Percentiles rank a stretch among this genome's conserved stretches.
phyloP scores from a whole-genome alignment of 2,329 filamentous ascomycete species.

The Parafenestella ontariensis region DNA sequence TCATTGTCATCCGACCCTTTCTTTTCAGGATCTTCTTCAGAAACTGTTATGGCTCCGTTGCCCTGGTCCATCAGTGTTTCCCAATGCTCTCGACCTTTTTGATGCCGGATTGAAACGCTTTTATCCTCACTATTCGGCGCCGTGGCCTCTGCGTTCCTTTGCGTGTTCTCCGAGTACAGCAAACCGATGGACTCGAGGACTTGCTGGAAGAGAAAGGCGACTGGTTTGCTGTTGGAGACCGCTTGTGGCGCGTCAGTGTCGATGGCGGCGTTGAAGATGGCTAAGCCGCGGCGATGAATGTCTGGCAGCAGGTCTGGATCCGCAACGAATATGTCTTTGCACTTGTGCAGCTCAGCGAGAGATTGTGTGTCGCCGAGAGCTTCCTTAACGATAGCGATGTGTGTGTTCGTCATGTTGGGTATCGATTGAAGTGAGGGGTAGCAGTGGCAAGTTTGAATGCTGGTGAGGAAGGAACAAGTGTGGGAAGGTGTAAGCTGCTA shows the following conservation, averaged over 20 bases:
- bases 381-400: background rate
- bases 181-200: background rate
- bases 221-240: background rate
- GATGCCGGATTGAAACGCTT: background rate
- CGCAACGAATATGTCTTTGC: background rate
- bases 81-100: background rate
- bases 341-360: background rate
- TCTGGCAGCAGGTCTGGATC: background rate
- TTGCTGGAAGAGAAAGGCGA: background rate
- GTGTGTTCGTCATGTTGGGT: background rate
- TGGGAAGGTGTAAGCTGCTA: background rate
- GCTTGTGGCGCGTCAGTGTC: background rate
- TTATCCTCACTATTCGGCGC: background rate
- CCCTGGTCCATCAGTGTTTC: background rate
- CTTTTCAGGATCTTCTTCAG: background rate
- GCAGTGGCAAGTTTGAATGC: background rate
- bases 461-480: background rate
- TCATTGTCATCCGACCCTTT: background rate
- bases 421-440: background rate
- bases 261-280: slow-evolving; percentile 1
- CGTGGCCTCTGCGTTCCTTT: background rate
- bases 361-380: background rate
- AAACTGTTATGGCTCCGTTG: background rate
- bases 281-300: background rate
- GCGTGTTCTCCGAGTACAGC: background rate